phyloP scores from a whole-genome alignment of 306 rosid species.

The Begonia peltatifolia region DNA sequence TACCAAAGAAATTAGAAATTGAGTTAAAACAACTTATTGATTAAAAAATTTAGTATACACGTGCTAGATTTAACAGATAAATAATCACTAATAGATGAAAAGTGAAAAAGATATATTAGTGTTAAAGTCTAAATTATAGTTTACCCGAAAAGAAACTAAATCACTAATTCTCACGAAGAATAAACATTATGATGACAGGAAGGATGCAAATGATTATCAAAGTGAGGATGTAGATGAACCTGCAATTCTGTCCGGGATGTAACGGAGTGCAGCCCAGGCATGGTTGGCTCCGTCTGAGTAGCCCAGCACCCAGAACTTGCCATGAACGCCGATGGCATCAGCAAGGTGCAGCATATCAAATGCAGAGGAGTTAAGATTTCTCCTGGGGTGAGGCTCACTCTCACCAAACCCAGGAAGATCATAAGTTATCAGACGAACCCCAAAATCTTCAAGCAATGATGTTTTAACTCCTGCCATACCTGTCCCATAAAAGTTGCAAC shows the following conservation, averaged over 20 bases:
- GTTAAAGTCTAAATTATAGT: too few species aligned
- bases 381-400: slow-evolving; percentile 78
- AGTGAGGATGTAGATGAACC: slow-evolving; percentile 22
- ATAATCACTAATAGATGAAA: too few species aligned
- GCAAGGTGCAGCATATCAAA: slow-evolving; percentile 61
- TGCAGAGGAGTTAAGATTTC: slow-evolving; percentile 77
- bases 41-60: too few species aligned
- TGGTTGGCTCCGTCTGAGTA: slow-evolving; percentile 78
- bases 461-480: slow-evolving; percentile 73
- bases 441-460: slow-evolving; percentile 72
- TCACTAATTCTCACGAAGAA: neutral
- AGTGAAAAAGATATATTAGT: too few species aligned
- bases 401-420: slow-evolving; percentile 99
- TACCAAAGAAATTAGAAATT: too few species aligned
- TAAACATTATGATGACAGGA: neutral
- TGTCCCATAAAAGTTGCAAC: slow-evolving; percentile 11
- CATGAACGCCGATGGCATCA: slow-evolving; percentile 48
- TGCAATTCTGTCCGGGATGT: slow-evolving; percentile 77
- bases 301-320: slow-evolving; percentile 84
- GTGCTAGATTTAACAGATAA: too few species aligned
- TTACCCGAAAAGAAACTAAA: too few species aligned
- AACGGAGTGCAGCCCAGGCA: slow-evolving; percentile 83
- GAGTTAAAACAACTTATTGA: too few species aligned
- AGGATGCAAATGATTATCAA: too few species aligned
- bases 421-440: slow-evolving; percentile 62